Percentiles rank a stretch among this genome's conserved stretches.
These are phyloP conservation scores for Backusella circina DNA, from an alignment of 192 early-diverging fungal species.

Conservation along the genomic window DNA sequence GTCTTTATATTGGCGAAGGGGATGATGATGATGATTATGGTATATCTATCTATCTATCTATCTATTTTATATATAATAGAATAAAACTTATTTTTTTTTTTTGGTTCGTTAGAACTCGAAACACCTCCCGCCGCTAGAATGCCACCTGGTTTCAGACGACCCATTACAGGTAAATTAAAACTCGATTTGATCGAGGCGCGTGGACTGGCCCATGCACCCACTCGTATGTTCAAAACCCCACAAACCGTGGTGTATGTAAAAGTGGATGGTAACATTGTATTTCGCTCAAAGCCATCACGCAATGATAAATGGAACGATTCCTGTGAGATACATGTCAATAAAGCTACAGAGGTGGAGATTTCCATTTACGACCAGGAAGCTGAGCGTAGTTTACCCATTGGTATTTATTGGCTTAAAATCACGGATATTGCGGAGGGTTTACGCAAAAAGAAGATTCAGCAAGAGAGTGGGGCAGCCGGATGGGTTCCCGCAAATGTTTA, in stretches of 20 bases:
- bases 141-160: slow-evolving; percentile 63
- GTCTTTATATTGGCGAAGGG: slow-evolving; percentile 75
- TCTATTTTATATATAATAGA: too few species aligned
- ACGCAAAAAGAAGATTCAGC: slow-evolving; percentile 66
- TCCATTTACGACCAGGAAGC: slow-evolving; percentile 81
- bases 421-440: slow-evolving; percentile 90
- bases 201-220: slow-evolving; percentile 55
- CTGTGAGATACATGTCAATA: slow-evolving; percentile 85
- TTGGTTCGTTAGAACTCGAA: slow-evolving; percentile 30
- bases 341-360: slow-evolving; percentile 90
- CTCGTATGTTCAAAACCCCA: slow-evolving; percentile 51
- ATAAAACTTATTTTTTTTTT: too few species aligned
- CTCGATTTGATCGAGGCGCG: slow-evolving; percentile 60
- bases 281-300: slow-evolving; percentile 66
- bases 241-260: slow-evolving; percentile 78
- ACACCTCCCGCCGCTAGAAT: slow-evolving; percentile 40
- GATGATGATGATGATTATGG: slow-evolving; percentile 71
- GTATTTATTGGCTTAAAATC: slow-evolving; percentile 90
- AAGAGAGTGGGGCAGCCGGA: slow-evolving; percentile 49
- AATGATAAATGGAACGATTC: slow-evolving; percentile 77
- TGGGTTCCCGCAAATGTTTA: slow-evolving; percentile 46
- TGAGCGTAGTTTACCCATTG: slow-evolving; percentile 71
- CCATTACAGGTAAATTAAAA: slow-evolving; percentile 69
- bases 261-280: slow-evolving; percentile 79
- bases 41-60: too few species aligned